phyloP scores from a whole-genome alignment of 192 early-diverging fungal species.

The Obelidium mucronatum region DNA sequence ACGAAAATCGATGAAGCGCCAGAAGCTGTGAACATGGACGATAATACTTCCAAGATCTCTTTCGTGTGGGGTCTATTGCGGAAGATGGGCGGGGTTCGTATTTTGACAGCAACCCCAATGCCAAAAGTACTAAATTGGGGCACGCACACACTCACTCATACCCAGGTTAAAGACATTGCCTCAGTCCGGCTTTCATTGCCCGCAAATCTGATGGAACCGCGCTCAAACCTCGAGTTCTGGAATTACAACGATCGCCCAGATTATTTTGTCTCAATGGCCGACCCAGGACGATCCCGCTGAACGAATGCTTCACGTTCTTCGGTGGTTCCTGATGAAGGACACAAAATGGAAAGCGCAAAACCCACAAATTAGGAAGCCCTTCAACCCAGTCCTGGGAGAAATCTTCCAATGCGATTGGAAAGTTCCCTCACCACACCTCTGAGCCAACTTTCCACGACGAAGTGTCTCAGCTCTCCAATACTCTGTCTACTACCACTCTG shows the following conservation, averaged over 20 bases:
- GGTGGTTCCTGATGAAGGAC: slow-evolving; percentile 78
- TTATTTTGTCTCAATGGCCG: slow-evolving; percentile 70
- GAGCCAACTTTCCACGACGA: slow-evolving; percentile 5
- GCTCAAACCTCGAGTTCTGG: slow-evolving; percentile 75
- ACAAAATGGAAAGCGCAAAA: slow-evolving; percentile 63
- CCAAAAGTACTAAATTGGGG: not conserved
- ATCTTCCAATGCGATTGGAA: slow-evolving; percentile 84
- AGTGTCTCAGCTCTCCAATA: not conserved
- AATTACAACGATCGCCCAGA: slow-evolving; percentile 81
- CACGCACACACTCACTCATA: not conserved
- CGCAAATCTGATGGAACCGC: slow-evolving; percentile 72
- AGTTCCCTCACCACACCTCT: slow-evolving; percentile 1
- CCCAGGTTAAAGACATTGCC: slow-evolving; percentile 67
- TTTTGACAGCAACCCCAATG: not conserved
- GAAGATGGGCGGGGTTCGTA: slow-evolving; percentile 10
- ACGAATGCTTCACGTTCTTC: slow-evolving; percentile 72
- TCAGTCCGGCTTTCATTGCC: slow-evolving; percentile 73
- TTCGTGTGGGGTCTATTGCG: slow-evolving; percentile 28
- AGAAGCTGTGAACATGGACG: slow-evolving; percentile 36
- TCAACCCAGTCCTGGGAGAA: slow-evolving; percentile 94
- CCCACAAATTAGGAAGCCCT: slow-evolving; percentile 92
- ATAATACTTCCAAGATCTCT: slow-evolving; percentile 20
- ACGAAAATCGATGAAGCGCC: not conserved
- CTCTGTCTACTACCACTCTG: not conserved
- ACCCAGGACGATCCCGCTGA: slow-evolving; percentile 68